Conservation (phyloP, 164 flowering plant species). For the Berberis vulgaris region DNA sequence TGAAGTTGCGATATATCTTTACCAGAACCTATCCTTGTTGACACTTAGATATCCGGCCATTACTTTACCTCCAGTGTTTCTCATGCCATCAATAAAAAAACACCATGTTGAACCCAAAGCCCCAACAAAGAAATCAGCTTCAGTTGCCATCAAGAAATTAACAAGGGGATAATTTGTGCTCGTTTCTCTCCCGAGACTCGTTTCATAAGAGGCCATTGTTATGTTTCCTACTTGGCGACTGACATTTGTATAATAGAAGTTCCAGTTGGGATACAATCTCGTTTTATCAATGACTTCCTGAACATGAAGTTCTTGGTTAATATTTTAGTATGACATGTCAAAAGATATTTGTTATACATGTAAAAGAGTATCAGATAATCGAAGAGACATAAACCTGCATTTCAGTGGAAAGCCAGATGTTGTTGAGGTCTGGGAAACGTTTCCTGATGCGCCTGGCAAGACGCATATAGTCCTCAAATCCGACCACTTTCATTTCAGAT, state of each 20-base stretch:
- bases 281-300: slow-evolving; percentile 81
- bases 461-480: slow-evolving; percentile 70
- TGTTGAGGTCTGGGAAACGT: slow-evolving; percentile 65
- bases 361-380: neutral
- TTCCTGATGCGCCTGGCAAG: slow-evolving; percentile 60
- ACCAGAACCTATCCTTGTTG: slow-evolving; percentile 77
- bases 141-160: slow-evolving; percentile 72
- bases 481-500: slow-evolving; percentile 88
- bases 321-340: neutral
- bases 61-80: slow-evolving; percentile 80
- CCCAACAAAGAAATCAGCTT: slow-evolving; percentile 76
- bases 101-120: slow-evolving; percentile 99
- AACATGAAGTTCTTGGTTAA: neutral
- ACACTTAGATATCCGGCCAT: slow-evolving; percentile 79
- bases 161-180: slow-evolving; percentile 73
- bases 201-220: slow-evolving; percentile 82
- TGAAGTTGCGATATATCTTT: slow-evolving; percentile 4
- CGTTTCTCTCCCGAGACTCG: slow-evolving; percentile 76
- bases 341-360: neutral
- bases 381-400: slow-evolving; percentile 60
- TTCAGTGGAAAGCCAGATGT: slow-evolving; percentile 93
- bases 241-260: slow-evolving; percentile 77
- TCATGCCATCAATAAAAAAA: slow-evolving; percentile 92
- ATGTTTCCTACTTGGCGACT: slow-evolving; percentile 71
- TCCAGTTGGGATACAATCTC: slow-evolving; percentile 50